Evolutionary conservation across 352 stramenopile genomes (phyloP).

Genomic region (Globisporangium nunn): DNA sequence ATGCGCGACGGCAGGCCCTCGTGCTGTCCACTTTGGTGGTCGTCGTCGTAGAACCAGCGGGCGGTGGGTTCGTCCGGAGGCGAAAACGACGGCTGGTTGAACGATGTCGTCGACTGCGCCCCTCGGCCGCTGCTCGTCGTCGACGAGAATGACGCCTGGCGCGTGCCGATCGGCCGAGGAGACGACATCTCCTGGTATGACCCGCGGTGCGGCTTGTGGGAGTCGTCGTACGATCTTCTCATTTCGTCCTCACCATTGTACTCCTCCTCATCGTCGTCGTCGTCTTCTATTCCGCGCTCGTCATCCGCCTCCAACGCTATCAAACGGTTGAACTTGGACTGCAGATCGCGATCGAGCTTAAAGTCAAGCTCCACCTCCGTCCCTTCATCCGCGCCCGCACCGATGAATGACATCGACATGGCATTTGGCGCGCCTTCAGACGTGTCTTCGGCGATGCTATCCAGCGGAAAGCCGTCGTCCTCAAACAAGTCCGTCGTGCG

Average conservation of each 20-base stretch:
- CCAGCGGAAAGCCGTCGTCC: slow-evolving; percentile 24
- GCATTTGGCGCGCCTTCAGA: slow-evolving; percentile 27
- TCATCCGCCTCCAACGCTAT: slow-evolving; percentile 55
- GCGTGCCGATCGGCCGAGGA: slow-evolving; percentile 37
- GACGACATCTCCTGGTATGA: slow-evolving; percentile 29
- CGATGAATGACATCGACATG: slow-evolving; percentile 81
- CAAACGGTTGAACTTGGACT: slow-evolving; percentile 64
- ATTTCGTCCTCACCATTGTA: slow-evolving; percentile 15
- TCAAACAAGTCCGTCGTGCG: slow-evolving; percentile 39
- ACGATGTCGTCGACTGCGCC: slow-evolving; percentile 30
- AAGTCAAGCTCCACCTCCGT: slow-evolving; percentile 86
- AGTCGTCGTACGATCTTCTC: neutral
- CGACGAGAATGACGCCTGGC: slow-evolving; percentile 51
- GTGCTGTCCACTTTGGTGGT: slow-evolving; percentile 18
- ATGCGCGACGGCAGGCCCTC: slow-evolving; percentile 58
- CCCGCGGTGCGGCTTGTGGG: slow-evolving; percentile 6
- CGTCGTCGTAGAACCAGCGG: slow-evolving; percentile 77
- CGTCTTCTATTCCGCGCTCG: slow-evolving; percentile 24
- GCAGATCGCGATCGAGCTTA: slow-evolving; percentile 58
- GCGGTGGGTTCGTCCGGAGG: slow-evolving; percentile 66
- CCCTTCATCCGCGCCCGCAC: slow-evolving; percentile 52
- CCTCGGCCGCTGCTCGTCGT: slow-evolving; percentile 32
- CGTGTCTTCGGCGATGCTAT: slow-evolving; percentile 7
- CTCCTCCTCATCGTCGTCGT: slow-evolving; percentile 29
- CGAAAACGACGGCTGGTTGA: slow-evolving; percentile 36